Evolutionary conservation across 768 basidiomycete genomes (phyloP), one percentile per base, ranked within the genome.

Genomic region (Tylopilus balloui): DNA sequence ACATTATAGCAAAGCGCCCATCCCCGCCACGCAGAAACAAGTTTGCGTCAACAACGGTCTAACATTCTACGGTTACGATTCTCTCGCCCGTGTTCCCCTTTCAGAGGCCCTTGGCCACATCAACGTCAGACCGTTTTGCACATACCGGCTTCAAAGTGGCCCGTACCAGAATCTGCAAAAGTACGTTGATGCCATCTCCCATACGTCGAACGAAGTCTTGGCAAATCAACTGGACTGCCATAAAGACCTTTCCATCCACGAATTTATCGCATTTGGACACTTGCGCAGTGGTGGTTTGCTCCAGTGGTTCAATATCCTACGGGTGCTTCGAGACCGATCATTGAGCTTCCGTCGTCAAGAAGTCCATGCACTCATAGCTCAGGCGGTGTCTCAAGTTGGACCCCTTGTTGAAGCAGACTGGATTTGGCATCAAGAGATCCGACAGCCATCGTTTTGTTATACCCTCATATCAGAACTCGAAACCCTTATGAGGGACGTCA

Each of bases 241-340:
- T 3, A 31, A 50, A 17, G 64, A 71, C 6, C 60, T 80, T 3
- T 67, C 52, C 17, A 47, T 75, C 4, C 75, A 80, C 10, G 48
- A 50, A 32, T 50, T 17, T 10, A n/a, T 50, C 4, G 36, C 42
- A 4, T 50, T 50, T 11, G 48, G 71, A 13, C 61, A 66, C 40
- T 52, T 80, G 35, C 74, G 79, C 5, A 68, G 72, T n/a, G 78
- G 80, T 1, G 51, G 63, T 0, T 55, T 43, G 1, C 56, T 81
- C 0, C 80, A 80, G 39, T 79, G 78, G 78, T 56, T 72, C 28
- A 80, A 80, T 45, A 71, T 80, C 20, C 47, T 68, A 15, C 69
- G 72, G 19, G 75, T 73, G 50, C 54, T 80, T 13, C 66, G 64
- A 5, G 64, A 61, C 1, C 61, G 67, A 21, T 51, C 55, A 0